Base-by-base conservation (phyloP, 345 rosid genomes). In the Camelina hispida region DNA sequence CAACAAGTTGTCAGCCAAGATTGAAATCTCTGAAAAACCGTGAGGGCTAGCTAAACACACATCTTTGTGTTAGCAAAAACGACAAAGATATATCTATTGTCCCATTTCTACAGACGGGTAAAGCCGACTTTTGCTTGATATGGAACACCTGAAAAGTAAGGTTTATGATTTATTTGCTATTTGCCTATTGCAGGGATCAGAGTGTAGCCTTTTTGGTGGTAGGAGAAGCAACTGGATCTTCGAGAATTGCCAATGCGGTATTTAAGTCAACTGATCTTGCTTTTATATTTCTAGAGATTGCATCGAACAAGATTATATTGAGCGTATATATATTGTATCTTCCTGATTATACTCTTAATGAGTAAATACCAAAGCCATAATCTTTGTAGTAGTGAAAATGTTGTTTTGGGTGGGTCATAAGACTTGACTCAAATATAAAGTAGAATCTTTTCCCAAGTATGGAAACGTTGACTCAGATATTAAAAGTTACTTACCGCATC, bases 11-110 rank as follows among this genome's bases (percentile, higher is more conserved):
- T 52, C 81, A 23, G 62, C 74, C 14, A 83, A 77, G 48, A 38
- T 83, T 46, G 78, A 94, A 72, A 44, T 68, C 43, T 73, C 91
- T 32, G 75, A 84, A n/a, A 75, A 85, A 62, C 58, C 74, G 9
- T 76, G 74, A 76, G 60, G 16, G 23, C 22, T 37, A 23, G 30
- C 30, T 25, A 25, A 13, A 16, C n/a, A 38, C 67, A 38, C 66
- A 74, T 50, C 22, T 47, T 2, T 74, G 35, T 58, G 78, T 44
- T 65, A 4, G 40, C 46, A 55, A 46, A 16, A 46, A 25, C 51
- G 18, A 65, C 14, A 12, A 34, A 65, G 30, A 48, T 22, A 7
- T 25, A 73, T 22, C 16, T 43, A 22, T 17, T 25, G 62, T 28
- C 28, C 10, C 48, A 22, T 16, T 25, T 25, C 30, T 25, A 25